Base-by-base conservation (phyloP, 768 basidiomycete species). In the Phaeolepiota aurea region DNA sequence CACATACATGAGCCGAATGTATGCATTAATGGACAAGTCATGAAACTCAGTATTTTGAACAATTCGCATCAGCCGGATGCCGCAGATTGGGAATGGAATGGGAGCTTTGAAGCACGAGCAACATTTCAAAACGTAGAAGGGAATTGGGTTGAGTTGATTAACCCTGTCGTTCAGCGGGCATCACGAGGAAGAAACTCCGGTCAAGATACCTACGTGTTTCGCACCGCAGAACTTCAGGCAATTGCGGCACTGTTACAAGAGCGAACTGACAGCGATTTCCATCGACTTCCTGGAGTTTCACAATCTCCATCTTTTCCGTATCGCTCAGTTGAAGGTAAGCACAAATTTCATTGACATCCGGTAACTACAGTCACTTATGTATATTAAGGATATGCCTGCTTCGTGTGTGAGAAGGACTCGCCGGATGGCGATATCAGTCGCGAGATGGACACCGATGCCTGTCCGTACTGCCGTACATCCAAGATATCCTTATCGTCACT, bases 161-260 rank as follows among this genome's bases (percentile, higher is more conserved):
- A 48, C 20, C 43, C 47, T 3, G 3, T 4, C 11, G 14, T 44
- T 12, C 36, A 39, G 32, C 36, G 10, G 7, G 43, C 47, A 20
- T 37, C 37, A 14, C 9, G 40, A 13, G 43, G 43, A 11, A 18
- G 20, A 2, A 48, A 38, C 21, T n/a, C 9, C 14, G 42, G 31
- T n/a, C n/a, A 41, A 19, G 40, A 41, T 38, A 45, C 44, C 3
- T 45, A 42, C 32, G 40, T 32, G 5, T 45, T 45, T 19, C 21
- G 25, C 10, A 41, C 20, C 2, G 13, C 35, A 10, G 22, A 41
- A 7, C 35, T 45, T 4, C 36, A 20, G 2, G 34, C 20, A 14
- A 30, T 42, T 18, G 32, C 40, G 5, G 40, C 40, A 4, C 14
- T 42, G 23, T 21, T 45, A 4, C 37, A 42, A 30, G 25, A 41